Evolutionary conservation across 345 rosid genomes (phyloP), one percentile per base, ranked within the genome.

Genomic region (Linum lewisii): DNA sequence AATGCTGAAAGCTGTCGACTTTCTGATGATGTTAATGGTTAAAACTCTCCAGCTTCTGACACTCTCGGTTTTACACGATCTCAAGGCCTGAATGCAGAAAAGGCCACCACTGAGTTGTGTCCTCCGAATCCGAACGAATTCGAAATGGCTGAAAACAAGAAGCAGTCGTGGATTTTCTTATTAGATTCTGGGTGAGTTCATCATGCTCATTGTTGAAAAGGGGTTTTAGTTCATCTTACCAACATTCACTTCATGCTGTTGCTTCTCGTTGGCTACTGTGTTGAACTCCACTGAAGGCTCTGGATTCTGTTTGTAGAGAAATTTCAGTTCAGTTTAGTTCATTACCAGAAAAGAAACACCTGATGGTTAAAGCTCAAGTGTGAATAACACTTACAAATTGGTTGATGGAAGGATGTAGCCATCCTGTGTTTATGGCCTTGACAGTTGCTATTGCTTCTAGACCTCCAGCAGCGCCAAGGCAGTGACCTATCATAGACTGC

Each of bases 401-500:
- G 61, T 94, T 94, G 70, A 90, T 85, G 3, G 78, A 67, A 61
- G 99, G 99, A 77, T 94, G 99, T 20, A 94, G 61, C 99, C 97
- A 94, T 74, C 99, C 96, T n/a, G 96, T 87, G 65, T 54, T 90
- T 52, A 94, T 87, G 62, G 90, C 99, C 80, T 90, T 94, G 61
- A 84, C 79, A 1, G 82, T 73, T 38, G 96, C 99, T 55, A 90
- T 90, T 62, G 96, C 97, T 84, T 94, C 99, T 69, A 94, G 64
- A 63, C 97, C 99, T 60, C 99, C 96, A 37, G 97, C 88, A 59
- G 99, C 96, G 60, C 99, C 97, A 14, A 94, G 99, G 78, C 97
- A 85, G 72, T 94, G 99, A 59, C 99, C 99, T 60, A 94, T 90
- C 97, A 94, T 85, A n/a, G 97, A 94, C 99, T 87, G 82, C 54